These are phyloP conservation scores for Pseudocercospora vitis DNA, from an alignment of 2,329 filamentous ascomycete species.

Conservation along the genomic window DNA sequence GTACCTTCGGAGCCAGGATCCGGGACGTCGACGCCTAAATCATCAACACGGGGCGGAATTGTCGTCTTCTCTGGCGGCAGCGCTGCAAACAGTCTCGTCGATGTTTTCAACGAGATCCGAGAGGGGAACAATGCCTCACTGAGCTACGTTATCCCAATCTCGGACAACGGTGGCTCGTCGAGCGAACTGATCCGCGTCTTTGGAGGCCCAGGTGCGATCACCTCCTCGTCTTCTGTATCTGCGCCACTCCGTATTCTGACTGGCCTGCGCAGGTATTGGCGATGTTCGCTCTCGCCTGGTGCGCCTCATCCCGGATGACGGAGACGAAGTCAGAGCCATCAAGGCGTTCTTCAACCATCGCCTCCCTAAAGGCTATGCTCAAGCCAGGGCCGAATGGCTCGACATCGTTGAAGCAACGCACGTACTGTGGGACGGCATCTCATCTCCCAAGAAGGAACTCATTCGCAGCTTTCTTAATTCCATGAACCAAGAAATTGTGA, in stretches of 20 bases:
- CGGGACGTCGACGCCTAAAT: neutral
- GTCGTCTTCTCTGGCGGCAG: constrained; percentile 76
- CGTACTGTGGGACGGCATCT: constrained; percentile 64
- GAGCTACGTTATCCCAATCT: constrained; percentile 90
- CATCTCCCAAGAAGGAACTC: constrained; percentile 52
- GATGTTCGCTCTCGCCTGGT: constrained; percentile 74
- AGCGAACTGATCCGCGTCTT: constrained; percentile 93
- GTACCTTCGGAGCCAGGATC: constrained; percentile 3
- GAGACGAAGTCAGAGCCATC: constrained; percentile 68
- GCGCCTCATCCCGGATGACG: constrained; percentile 74
- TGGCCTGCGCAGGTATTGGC: constrained; percentile 56
- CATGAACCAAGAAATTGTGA: constrained; percentile 53
- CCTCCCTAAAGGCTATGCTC: constrained; percentile 60
- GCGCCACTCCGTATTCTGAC: neutral
- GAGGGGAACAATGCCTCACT: constrained; percentile 66
- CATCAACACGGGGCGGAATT: constrained; percentile 53
- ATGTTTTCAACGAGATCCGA: constrained; percentile 70
- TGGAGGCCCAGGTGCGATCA: constrained; percentile 75
- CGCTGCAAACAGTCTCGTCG: constrained; percentile 90
- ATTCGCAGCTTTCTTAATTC: constrained; percentile 53
- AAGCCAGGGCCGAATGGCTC: constrained; percentile 78
- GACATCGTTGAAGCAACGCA: constrained; percentile 84
- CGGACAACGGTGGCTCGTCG: constrained; percentile 91
- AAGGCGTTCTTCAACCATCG: constrained; percentile 86
- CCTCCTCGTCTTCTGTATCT: neutral